Evolutionary conservation across 2,329 filamentous ascomycete genomes (phyloP), one percentile per base, ranked within the genome.

Genomic region (Penicillium carneum): DNA sequence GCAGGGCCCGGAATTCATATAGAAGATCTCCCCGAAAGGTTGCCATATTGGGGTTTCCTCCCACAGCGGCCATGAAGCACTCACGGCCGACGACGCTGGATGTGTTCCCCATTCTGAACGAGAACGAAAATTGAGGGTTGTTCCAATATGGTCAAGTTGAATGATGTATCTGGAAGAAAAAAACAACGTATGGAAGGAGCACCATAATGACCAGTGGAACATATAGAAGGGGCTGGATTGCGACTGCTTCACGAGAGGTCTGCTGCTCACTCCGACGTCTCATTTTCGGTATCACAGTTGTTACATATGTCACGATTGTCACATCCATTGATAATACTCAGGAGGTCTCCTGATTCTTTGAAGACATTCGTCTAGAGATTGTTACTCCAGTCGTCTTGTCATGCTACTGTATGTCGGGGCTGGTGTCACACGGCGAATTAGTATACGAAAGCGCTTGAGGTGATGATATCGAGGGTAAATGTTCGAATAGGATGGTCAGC

Each of bases 51-150:
- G 65, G 12, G 39, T 66, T 46, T 39, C 66, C 48, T 6, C 65
- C 62, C 4, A 72, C 59, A 12, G 70, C 69, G 12, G 67, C 61
- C 26, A 71, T 47, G 11, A 72, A 53, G 45, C 70, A 72, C 41
- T 59, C 61, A 23, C 60, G 66, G 14, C 66, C 63, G 18, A 61
- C 9, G 6, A 64, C 48, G 49, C 69, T 71, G 16, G 56, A 51
- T 47, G 54, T 20, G 14, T 59, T 56, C 2, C 69, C 69, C 69
- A 71, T 71, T 18, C 12, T 59, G 51, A 1, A 29, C 29, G 14
- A 26, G 23, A 34, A 36, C 20, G 1, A n/a, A 36, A 33, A 49
- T 14, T 9, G 11, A 39, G 12, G 18, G 4, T 31, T 10, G 23
- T 1, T 5, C 31, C 1, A 14, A 36, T 6, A 26, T 5, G 8